A percentile compares a stretch with the other conserved stretches of the same genome.
Conservation (phyloP, 306 rosid genomes). For the Pterocarpus macrocarpus region DNA sequence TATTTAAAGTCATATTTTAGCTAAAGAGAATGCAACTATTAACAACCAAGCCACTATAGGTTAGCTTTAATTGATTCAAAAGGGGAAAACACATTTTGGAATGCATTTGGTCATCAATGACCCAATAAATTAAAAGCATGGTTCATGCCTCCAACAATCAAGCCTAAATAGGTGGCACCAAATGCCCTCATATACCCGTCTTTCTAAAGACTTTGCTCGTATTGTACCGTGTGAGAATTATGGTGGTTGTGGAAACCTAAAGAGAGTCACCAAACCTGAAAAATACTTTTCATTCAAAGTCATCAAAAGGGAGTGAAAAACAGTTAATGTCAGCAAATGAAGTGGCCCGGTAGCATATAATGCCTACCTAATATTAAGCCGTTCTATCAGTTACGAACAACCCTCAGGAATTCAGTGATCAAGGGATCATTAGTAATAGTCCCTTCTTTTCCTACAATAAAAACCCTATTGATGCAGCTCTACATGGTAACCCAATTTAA, state of each 20-base stretch:
- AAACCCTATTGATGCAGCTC: not conserved
- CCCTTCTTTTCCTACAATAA: not conserved
- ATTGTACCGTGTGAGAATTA: constrained; percentile 22
- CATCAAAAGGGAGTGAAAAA: not conserved
- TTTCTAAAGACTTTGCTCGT: constrained; percentile 33
- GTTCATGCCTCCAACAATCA: constrained; percentile 49
- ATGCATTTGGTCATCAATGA: constrained; percentile 30
- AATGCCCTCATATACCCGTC: constrained; percentile 1
- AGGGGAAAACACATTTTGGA: constrained; percentile 29
- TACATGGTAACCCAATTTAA: not conserved
- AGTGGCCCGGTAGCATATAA: constrained; percentile 19
- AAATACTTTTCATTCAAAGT: constrained; percentile 47
- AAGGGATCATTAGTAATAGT: not conserved
- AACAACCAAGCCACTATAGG: constrained; percentile 1
- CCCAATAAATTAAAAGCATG: constrained; percentile 39
- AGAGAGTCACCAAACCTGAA: constrained; percentile 27
- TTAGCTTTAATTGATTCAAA: constrained; percentile 26
- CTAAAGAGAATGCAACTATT: constrained; percentile 16
- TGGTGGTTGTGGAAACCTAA: constrained; percentile 43
- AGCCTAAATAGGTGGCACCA: constrained; percentile 54
- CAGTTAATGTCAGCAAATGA: not conserved
- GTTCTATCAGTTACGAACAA: not conserved
- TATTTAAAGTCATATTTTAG: constrained; percentile 26
- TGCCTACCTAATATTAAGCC: constrained; percentile 4
- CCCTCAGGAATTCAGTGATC: constrained; percentile 9